These are phyloP conservation scores for Marchantia polymorpha DNA, from an alignment of 225 moss, liverwort and hornwort species.

Conservation along the genomic window DNA sequence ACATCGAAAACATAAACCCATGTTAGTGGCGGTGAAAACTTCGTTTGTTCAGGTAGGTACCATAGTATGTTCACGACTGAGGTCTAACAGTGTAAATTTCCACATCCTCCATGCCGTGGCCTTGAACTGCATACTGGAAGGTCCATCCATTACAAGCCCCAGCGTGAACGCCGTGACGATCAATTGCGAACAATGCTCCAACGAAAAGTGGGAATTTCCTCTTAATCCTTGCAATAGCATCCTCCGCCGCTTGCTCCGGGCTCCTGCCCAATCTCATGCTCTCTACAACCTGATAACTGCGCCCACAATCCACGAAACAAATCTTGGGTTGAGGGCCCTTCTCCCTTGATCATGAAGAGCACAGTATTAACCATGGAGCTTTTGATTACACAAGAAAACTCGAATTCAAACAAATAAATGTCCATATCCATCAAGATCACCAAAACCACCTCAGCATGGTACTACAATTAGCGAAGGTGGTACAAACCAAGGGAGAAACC, in stretches of 20 bases:
- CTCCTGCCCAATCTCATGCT: conserved; percentile 89
- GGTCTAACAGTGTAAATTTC: conserved; percentile 50
- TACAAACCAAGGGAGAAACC: conserved; percentile 81
- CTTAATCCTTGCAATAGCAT: conserved; percentile 73
- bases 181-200: conserved; percentile 80
- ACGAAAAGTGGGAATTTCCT: conserved; percentile 78
- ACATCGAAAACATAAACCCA: too few relatives aligned
- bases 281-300: conserved; percentile 95
- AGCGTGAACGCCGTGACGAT: conserved; percentile 67
- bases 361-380: too few relatives aligned
- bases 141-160: conserved; percentile 91
- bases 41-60: too few relatives aligned
- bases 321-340: too few relatives aligned
- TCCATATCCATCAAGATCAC: background rate
- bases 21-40: too few relatives aligned
- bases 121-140: conserved; percentile 78
- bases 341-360: too few relatives aligned
- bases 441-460: background rate
- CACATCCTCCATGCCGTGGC: conserved; percentile 55
- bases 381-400: too few relatives aligned
- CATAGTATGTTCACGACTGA: background rate
- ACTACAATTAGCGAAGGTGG: background rate
- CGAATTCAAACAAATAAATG: background rate
- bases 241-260: conserved; percentile 70
- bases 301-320: background rate